Conservation (phyloP, 805 yeast genomes). For the Geotrichum ghanense region DNA sequence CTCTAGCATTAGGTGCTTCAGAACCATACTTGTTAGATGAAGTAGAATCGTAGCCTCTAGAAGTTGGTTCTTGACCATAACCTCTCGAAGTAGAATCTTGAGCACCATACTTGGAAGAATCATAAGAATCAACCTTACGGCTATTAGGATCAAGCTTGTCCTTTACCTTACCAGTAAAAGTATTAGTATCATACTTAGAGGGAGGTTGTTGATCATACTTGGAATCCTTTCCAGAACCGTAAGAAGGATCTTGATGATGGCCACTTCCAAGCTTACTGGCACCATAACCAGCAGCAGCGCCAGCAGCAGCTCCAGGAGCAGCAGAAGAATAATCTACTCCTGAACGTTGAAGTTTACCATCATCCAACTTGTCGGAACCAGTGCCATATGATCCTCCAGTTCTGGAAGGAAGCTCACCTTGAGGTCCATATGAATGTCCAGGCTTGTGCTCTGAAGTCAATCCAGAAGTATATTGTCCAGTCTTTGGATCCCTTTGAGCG, state of each 20-base stretch:
- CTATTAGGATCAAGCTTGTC: conserved; percentile 1
- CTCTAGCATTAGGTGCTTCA: too few species aligned
- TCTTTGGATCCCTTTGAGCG: not conserved
- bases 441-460: not conserved
- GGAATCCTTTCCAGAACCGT: not conserved
- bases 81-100: not conserved
- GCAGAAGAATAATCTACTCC: not conserved
- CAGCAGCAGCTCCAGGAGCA: not conserved
- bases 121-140: not conserved
- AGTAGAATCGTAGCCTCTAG: too few species aligned
- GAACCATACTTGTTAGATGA: too few species aligned
- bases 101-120: not conserved
- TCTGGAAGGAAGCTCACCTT: not conserved
- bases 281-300: conserved; percentile 1
- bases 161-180: not conserved
- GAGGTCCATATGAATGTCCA: not conserved
- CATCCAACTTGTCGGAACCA: not conserved
- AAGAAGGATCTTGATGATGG: not conserved
- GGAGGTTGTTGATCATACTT: not conserved
- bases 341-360: not conserved
- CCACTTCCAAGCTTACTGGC: not conserved
- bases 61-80: too few species aligned
- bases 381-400: not conserved
- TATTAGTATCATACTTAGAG: not conserved
- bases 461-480: not conserved